Evolutionary conservation across 805 yeast genomes (phyloP).

Genomic region (Lipomyces chichibuensis): DNA sequence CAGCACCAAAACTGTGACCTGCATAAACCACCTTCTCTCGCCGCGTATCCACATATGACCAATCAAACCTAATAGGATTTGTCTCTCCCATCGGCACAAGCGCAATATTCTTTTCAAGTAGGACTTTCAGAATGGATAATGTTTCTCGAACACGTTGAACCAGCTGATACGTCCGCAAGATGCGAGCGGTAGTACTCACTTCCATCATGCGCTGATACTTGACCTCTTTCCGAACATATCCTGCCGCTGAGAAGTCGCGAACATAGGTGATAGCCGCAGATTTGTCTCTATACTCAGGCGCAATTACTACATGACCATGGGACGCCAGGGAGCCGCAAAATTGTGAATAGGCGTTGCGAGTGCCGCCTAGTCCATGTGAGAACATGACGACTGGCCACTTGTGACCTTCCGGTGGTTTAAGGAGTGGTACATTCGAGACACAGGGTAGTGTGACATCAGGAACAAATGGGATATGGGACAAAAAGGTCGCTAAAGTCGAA

Average conservation of each 20-base stretch:
- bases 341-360: slow-evolving; percentile 36
- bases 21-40: slow-evolving; percentile 27
- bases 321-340: slow-evolving; percentile 38
- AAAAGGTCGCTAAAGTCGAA: slow-evolving; percentile 9
- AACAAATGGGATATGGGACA: slow-evolving; percentile 30
- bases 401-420: slow-evolving; percentile 21
- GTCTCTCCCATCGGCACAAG: slow-evolving; percentile 10
- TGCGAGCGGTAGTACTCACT: slow-evolving; percentile 32
- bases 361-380: slow-evolving; percentile 39
- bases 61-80: slow-evolving; percentile 18
- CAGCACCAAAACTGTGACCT: slow-evolving; percentile 39
- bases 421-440: slow-evolving; percentile 23
- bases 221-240: slow-evolving; percentile 38
- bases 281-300: slow-evolving; percentile 50
- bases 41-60: slow-evolving; percentile 23
- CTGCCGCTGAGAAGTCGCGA: slow-evolving; percentile 68
- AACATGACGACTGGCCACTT: slow-evolving; percentile 38
- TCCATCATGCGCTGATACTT: slow-evolving; percentile 28
- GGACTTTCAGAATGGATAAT: slow-evolving; percentile 22
- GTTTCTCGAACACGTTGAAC: slow-evolving; percentile 33
- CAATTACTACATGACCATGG: slow-evolving; percentile 35
- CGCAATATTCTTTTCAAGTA: slow-evolving; percentile 22
- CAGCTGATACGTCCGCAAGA: slow-evolving; percentile 35
- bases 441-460: slow-evolving; percentile 19
- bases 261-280: slow-evolving; percentile 75